These are phyloP conservation scores for Trichoderma afroharzianum DNA, from an alignment of 2,329 filamentous ascomycete genomes.

Conservation along the genomic window DNA sequence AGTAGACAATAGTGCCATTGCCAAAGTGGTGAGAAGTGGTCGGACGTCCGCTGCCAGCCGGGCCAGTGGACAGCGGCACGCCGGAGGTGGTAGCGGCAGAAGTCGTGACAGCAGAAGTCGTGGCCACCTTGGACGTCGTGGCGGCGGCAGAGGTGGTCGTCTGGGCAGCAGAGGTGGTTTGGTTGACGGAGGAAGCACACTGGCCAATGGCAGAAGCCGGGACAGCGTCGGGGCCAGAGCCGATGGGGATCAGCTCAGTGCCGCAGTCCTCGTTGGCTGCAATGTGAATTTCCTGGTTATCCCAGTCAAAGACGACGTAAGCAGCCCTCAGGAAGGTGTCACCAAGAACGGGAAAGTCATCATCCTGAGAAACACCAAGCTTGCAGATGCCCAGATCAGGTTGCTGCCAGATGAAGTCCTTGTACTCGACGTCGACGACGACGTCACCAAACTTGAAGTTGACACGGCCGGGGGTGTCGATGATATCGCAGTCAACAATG, in stretches of 20 bases:
- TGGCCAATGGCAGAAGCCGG: constrained; percentile 29
- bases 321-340: constrained; percentile 44
- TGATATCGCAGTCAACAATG: constrained; percentile 43
- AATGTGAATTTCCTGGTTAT: constrained; percentile 37
- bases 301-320: constrained; percentile 43
- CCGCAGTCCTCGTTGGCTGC: constrained; percentile 39
- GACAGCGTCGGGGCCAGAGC: constrained; percentile 38
- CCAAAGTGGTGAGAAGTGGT: not conserved
- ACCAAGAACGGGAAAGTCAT: constrained; percentile 39
- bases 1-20: not conserved
- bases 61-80: not conserved
- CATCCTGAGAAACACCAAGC: constrained; percentile 45
- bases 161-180: constrained; percentile 20
- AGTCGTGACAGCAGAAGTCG: constrained; percentile 1
- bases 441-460: constrained; percentile 47
- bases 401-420: constrained; percentile 45
- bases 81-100: not conserved
- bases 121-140: constrained; percentile 19
- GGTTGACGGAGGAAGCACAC: constrained; percentile 23
- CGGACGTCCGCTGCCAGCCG: not conserved
- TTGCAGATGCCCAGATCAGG: constrained; percentile 32
- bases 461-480: constrained; percentile 37
- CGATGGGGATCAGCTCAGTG: constrained; percentile 35
- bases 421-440: constrained; percentile 42
- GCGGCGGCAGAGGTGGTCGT: constrained; percentile 18